Conservation (phyloP, 2,329 filamentous ascomycete species). For the Trichoderma arundinaceum region DNA sequence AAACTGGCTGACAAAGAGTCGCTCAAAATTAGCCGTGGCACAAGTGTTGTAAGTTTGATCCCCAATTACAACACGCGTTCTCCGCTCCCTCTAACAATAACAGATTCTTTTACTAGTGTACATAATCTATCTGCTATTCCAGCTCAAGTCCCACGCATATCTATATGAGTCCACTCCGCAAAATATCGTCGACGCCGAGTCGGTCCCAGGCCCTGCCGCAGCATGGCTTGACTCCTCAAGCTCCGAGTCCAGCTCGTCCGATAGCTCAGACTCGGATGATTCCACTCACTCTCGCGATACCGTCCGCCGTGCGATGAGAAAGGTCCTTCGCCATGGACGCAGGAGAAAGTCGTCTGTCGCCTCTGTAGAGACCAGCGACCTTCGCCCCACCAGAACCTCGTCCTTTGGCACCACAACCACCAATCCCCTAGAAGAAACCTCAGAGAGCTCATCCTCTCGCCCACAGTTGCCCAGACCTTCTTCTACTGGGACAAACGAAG, state of each 20-base stretch:
- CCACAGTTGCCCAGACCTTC: slow-evolving; percentile 46
- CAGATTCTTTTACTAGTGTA: slow-evolving; percentile 82
- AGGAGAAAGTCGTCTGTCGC: slow-evolving; percentile 78
- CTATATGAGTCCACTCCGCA: slow-evolving; percentile 93
- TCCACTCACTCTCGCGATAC: slow-evolving; percentile 62
- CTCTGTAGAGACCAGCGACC: slow-evolving; percentile 63
- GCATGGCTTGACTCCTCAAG: slow-evolving; percentile 78
- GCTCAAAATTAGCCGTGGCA: slow-evolving; percentile 85
- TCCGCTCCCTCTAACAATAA: background rate
- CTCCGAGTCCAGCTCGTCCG: slow-evolving; percentile 61
- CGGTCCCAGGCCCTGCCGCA: slow-evolving; percentile 81
- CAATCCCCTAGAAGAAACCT: slow-evolving; percentile 47
- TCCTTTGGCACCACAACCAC: slow-evolving; percentile 50
- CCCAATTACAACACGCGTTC: background rate
- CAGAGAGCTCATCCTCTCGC: slow-evolving; percentile 48
- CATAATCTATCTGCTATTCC: slow-evolving; percentile 82
- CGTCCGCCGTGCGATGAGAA: slow-evolving; percentile 75
- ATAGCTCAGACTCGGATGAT: slow-evolving; percentile 72
- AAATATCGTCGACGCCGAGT: slow-evolving; percentile 89
- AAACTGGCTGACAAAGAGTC: slow-evolving; percentile 70
- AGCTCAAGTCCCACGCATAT: slow-evolving; percentile 89
- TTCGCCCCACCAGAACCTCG: slow-evolving; percentile 45
- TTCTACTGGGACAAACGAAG: slow-evolving; percentile 50
- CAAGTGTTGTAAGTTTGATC: slow-evolving; percentile 71
- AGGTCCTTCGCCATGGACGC: slow-evolving; percentile 72